Percentiles rank a stretch among this genome's conserved stretches.
phyloP scores from a whole-genome alignment of 495 filamentous ascomycete species.

The Chaetomium fimeti region DNA sequence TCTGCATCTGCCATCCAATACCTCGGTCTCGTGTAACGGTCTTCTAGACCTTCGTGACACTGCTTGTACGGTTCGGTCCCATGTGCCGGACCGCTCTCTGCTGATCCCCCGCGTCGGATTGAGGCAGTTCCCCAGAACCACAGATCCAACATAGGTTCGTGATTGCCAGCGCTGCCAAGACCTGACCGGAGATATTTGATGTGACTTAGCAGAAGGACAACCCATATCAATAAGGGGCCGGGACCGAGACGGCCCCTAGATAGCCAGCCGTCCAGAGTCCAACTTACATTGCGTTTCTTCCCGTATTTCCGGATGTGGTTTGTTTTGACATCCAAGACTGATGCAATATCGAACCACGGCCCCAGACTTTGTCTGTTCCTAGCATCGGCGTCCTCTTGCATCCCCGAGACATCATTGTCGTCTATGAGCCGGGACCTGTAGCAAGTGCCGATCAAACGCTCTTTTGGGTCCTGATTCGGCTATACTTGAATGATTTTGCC shows the following conservation, averaged over 20 bases:
- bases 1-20: neutral
- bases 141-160: neutral
- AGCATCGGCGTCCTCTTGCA: neutral
- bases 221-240: neutral
- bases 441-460: too few relatives aligned
- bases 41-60: neutral
- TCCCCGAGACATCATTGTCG: neutral
- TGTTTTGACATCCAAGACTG: neutral
- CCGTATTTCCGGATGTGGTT: neutral
- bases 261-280: too few relatives aligned
- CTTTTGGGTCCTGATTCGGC: too few relatives aligned
- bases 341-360: neutral
- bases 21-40: neutral
- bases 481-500: too few relatives aligned
- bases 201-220: neutral
- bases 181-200: neutral
- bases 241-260: too few relatives aligned
- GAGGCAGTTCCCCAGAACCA: neutral
- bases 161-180: neutral
- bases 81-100: neutral
- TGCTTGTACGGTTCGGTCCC: neutral
- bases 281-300: neutral
- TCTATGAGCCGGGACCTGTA: too few relatives aligned
- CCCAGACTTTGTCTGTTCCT: neutral
- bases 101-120: neutral